phyloP scores from a whole-genome alignment of 192 early-diverging fungal genomes.

The Neocallimastix lanati region DNA sequence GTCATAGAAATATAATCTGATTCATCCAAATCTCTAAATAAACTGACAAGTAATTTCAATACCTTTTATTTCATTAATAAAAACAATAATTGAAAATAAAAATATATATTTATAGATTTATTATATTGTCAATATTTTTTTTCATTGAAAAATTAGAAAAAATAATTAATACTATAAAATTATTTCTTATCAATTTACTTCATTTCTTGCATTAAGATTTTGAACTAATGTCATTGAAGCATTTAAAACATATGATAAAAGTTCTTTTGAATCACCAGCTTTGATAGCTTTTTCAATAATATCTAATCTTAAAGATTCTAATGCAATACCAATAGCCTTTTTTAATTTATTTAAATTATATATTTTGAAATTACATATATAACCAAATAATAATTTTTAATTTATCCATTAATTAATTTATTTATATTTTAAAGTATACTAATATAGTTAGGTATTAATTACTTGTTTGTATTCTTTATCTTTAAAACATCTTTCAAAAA shows the following conservation, averaged over 20 bases:
- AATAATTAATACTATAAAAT: not conserved
- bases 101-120: no score
- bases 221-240: conserved; percentile 70
- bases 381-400: no score
- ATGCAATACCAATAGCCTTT: conserved; percentile 82
- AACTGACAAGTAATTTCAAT: conserved; percentile 49
- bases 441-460: no score
- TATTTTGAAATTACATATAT: no score
- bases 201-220: conserved; percentile 59
- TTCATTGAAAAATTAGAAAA: no score
- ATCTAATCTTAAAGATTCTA: conserved; percentile 82
- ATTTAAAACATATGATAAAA: conserved; percentile 74
- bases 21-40: conserved; percentile 49
- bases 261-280: conserved; percentile 43
- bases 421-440: no score
- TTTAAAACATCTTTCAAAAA: conserved; percentile 82
- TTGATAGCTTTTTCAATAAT: conserved; percentile 66
- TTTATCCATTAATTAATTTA: no score
- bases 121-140: no score
- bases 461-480: conserved; percentile 70
- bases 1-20: conserved; percentile 87
- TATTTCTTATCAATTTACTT: conserved; percentile 18
- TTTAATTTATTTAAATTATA: no score
- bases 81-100: not conserved
- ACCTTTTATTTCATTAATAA: conserved; percentile 14